Evolutionary conservation across 805 yeast genomes (phyloP), one percentile per base, ranked within the genome.

Genomic region (Novakomyces olei): DNA sequence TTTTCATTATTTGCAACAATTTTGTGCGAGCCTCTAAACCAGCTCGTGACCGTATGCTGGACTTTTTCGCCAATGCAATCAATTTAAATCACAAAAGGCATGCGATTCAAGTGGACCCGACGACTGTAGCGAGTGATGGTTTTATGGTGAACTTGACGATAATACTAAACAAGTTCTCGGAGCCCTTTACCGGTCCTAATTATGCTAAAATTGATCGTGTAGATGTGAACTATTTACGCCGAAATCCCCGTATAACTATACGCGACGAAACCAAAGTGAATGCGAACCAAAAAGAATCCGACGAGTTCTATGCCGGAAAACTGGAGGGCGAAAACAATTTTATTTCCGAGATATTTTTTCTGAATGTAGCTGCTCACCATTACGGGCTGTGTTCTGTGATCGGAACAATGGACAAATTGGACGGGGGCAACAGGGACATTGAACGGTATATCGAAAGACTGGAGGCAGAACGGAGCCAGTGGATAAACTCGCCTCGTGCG

Each of bases 381-480:
- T 88, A 76, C 53, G 98, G 96, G 27, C 57, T 79, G 27, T 92
- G 92, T 16, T 96, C 95, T 32, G 54, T 75, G 0, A 53, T 65
- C 36, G 61, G 68, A 29, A 60, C 58, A 29, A 67, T 69, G 37
- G 69, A 66, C 28, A 67, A 72, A 37, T 45, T 72, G 20, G 59
- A 59, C 39, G 57, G 59, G 19, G 56, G 60, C 37, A 52, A 65
- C 29, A 61, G 63, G 29, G 68, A 67, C 39, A 42, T 59, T 22
- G 56, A 63, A 10, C 65, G 65, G 39, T 58, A 65, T 37, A 51
- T 70, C 17, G 62, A 59, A 22, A 59, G 58, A 43, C 42, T 67
- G 16, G 58, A 61, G 41, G 53, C 51, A 26, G 58, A 57, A 35
- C 40, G 53, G 29, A 50, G 50, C n/a, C 44, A 48, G 27, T 41